These are phyloP conservation scores for Fusarium coffeatum DNA, from an alignment of 2,329 filamentous ascomycete genomes.

Conservation along the genomic window DNA sequence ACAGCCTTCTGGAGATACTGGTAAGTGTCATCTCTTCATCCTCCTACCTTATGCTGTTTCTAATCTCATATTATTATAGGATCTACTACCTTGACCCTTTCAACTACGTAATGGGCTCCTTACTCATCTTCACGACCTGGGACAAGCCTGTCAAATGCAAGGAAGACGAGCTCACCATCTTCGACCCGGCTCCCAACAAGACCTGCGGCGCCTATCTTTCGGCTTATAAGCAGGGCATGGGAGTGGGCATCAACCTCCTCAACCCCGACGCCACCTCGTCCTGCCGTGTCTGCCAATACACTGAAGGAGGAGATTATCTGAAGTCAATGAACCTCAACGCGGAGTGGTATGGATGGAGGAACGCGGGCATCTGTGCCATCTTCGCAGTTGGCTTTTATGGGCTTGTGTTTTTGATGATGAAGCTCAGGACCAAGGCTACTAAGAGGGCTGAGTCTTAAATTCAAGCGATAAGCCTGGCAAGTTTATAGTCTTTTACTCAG, in stretches of 20 bases:
- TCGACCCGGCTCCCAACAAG: constrained; percentile 61
- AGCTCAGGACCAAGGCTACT: constrained; percentile 60
- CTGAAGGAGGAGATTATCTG: constrained; percentile 68
- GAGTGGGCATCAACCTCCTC: constrained; percentile 61
- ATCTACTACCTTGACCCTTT: constrained; percentile 71
- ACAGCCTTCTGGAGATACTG: constrained; percentile 75
- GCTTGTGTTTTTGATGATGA: constrained; percentile 59
- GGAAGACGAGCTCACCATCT: constrained; percentile 61
- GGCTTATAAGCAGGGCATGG: constrained; percentile 55
- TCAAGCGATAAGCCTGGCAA: no score
- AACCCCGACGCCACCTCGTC: constrained; percentile 67
- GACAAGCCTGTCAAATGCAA: constrained; percentile 60
- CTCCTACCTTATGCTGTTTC: rapidly evolving
- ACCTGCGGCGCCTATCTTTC: constrained; percentile 70
- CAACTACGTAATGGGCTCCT: constrained; percentile 68
- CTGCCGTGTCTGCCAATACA: constrained; percentile 72
- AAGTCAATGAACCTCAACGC: constrained; percentile 67
- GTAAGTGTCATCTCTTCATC: no score
- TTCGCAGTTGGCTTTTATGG: constrained; percentile 67
- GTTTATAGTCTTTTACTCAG: no score
- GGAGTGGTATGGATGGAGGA: constrained; percentile 74
- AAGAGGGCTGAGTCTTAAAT: constrained; percentile 57
- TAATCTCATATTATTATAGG: background rate
- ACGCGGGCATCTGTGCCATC: constrained; percentile 68
- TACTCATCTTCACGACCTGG: constrained; percentile 65